Percentiles rank a stretch among this genome's conserved stretches.
phyloP scores from a whole-genome alignment of 2,329 filamentous ascomycete genomes.

The Sordariomycetes sp. region DNA sequence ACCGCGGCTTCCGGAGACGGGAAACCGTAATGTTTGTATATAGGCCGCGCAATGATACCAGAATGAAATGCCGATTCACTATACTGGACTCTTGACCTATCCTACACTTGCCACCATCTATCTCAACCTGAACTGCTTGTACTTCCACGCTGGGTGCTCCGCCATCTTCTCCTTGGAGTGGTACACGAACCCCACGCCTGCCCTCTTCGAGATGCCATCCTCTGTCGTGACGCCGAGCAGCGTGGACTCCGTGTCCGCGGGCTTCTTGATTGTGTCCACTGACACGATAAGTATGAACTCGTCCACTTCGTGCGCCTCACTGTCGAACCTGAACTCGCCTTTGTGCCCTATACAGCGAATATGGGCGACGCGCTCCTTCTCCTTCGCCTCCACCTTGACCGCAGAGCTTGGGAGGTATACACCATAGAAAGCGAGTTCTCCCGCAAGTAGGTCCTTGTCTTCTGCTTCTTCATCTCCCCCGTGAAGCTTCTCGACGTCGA shows the following conservation, averaged over 20 bases:
- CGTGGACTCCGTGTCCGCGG: constrained; percentile 3
- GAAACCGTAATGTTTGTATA: too few relatives aligned
- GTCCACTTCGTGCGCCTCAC: constrained; percentile 1
- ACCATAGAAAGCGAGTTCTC: neutral
- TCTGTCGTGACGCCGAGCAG: constrained; percentile 5
- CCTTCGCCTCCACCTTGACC: neutral
- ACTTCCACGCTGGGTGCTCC: constrained; percentile 1
- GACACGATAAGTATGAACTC: constrained; percentile 6
- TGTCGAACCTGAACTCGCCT: constrained; percentile 7
- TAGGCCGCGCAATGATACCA: too few relatives aligned
- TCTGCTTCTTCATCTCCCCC: neutral
- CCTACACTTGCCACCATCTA: neutral
- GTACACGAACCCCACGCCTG: constrained; percentile 5
- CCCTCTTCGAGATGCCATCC: constrained; percentile 2
- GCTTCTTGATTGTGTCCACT: constrained; percentile 7
- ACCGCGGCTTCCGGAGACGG: too few relatives aligned
- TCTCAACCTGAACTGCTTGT: constrained; percentile 2
- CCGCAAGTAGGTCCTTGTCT: neutral
- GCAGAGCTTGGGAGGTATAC: neutral
- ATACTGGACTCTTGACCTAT: too few relatives aligned
- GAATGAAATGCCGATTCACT: too few relatives aligned
- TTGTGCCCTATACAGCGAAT: neutral
- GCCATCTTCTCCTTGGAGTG: neutral
- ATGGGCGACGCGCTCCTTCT: neutral
- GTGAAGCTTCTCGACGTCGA: neutral